Evolutionary conservation across 345 rosid genomes (phyloP).

Genomic region (Aquilaria yunnanensis): DNA sequence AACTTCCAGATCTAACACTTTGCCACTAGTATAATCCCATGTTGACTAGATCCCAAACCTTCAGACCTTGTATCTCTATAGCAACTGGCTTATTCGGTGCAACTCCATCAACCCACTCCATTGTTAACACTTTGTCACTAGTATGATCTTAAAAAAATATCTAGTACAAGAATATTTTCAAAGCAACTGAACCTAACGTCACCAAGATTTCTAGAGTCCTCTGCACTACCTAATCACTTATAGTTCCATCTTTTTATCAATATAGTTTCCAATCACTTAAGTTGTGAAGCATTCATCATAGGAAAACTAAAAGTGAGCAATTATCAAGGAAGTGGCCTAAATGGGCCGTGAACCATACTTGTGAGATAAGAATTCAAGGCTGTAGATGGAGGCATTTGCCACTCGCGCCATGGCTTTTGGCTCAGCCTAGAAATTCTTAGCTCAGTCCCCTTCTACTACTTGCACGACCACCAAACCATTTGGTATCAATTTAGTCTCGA

Average conservation of each 20-base stretch:
- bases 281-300: neutral
- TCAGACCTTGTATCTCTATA: slow-evolving; percentile 87
- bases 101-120: slow-evolving; percentile 98
- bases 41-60: slow-evolving; percentile 91
- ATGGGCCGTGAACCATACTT: slow-evolving; percentile 70
- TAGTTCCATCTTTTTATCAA: neutral
- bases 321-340: slow-evolving; percentile 34
- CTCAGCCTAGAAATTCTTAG: slow-evolving; percentile 83
- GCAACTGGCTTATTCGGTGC: slow-evolving; percentile 81
- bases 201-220: slow-evolving; percentile 69
- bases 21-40: slow-evolving; percentile 29
- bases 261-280: neutral
- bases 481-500: slow-evolving; percentile 25
- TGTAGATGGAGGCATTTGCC: slow-evolving; percentile 67
- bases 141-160: slow-evolving; percentile 94
- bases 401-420: slow-evolving; percentile 79
- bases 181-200: slow-evolving; percentile 61
- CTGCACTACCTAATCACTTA: slow-evolving; percentile 41
- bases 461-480: slow-evolving; percentile 23
- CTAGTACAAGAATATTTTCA: slow-evolving; percentile 68
- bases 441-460: slow-evolving; percentile 31
- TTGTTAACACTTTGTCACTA: slow-evolving; percentile 78
- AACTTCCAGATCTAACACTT: no score
- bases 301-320: neutral
- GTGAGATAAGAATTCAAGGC: slow-evolving; percentile 60